phyloP scores from a whole-genome alignment of 306 rosid genomes.

The Glycine latifolia region DNA sequence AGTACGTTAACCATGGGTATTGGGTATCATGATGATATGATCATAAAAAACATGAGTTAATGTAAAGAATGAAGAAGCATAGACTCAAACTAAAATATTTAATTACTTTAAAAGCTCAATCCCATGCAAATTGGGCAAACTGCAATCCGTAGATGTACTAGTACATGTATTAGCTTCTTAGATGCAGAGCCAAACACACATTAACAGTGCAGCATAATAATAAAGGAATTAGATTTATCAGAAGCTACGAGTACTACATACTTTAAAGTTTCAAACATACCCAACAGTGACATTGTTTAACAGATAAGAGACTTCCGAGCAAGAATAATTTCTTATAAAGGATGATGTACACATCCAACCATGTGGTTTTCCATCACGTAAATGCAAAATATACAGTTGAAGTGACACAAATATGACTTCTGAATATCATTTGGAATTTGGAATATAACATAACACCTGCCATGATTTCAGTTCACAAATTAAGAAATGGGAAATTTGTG shows the following conservation, averaged over 20 bases:
- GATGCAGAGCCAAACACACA: neutral
- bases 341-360: neutral
- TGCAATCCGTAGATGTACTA: too few species aligned
- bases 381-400: neutral
- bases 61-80: constrained; percentile 11
- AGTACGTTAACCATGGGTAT: constrained; percentile 24
- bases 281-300: neutral
- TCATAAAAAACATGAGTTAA: constrained; percentile 15
- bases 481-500: constrained; percentile 1
- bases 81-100: neutral
- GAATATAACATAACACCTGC: neutral
- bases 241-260: neutral
- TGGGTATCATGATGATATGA: neutral
- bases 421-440: neutral
- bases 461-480: neutral
- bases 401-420: neutral
- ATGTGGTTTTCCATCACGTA: neutral
- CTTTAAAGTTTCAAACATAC: neutral
- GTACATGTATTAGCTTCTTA: neutral
- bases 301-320: neutral
- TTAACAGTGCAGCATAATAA: neutral
- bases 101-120: constrained; percentile 7
- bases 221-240: neutral
- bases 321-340: neutral
- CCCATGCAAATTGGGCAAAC: neutral